Conservation (phyloP, 2,329 filamentous ascomycete species). For the Fusarium sublunatum region DNA sequence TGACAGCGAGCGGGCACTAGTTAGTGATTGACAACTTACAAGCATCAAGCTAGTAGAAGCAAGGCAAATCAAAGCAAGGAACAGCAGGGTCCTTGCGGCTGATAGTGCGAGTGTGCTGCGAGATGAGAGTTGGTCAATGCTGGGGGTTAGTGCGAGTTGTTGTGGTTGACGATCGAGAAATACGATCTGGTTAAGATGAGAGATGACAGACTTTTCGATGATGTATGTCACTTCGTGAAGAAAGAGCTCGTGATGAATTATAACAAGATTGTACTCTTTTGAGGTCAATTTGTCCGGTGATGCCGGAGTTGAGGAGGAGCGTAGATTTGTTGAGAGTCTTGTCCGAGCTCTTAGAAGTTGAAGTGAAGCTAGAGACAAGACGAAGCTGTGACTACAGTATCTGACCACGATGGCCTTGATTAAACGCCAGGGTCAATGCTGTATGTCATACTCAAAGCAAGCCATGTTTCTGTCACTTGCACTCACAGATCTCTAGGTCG, state of each 20-base stretch:
- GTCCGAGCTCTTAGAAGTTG: conserved; percentile 3
- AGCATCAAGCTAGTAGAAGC: conserved; percentile 31
- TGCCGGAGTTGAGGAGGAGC: conserved; percentile 8
- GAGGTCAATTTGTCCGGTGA: conserved; percentile 5
- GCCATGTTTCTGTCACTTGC: conserved; percentile 1
- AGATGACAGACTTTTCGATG: conserved; percentile 2
- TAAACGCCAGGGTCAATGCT: background rate
- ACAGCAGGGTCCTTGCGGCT: conserved; percentile 27
- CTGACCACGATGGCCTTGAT: background rate
- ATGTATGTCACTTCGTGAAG: background rate
- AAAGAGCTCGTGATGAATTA: background rate
- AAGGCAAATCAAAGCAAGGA: background rate
- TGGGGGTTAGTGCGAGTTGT: conserved; percentile 20
- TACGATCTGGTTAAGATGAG: background rate
- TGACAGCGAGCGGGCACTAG: conserved; percentile 10
- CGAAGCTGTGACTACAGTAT: background rate
- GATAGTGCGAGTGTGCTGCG: no score
- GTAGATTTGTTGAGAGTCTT: background rate
- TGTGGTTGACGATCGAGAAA: background rate
- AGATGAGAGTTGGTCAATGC: conserved; percentile 35
- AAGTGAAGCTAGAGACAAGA: conserved; percentile 11
- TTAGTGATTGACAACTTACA: background rate
- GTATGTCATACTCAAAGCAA: conserved; percentile 1
- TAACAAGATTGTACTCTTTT: background rate
- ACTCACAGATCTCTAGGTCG: conserved; percentile 14